These are phyloP conservation scores for Boletus fagicola DNA, from an alignment of 768 basidiomycete species.

Conservation along the genomic window DNA sequence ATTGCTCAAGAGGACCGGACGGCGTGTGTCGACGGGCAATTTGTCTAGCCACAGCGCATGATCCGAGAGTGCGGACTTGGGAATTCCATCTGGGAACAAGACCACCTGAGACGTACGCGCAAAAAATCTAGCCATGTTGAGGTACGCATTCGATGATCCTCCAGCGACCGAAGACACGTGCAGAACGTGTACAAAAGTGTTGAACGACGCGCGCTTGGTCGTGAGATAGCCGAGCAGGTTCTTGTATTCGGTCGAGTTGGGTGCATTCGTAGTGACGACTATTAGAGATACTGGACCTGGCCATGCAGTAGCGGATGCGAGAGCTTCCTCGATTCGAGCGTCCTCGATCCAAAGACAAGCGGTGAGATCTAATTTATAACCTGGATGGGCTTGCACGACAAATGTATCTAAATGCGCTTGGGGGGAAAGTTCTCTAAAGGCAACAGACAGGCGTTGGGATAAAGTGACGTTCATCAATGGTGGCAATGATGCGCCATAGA, in stretches of 20 bases:
- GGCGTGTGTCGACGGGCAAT: constrained; percentile 8
- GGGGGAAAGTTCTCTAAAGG: constrained; percentile 31
- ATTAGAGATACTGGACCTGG: constrained; percentile 51
- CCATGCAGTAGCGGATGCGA: constrained; percentile 43
- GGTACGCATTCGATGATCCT: constrained; percentile 48
- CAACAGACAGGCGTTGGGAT: constrained; percentile 36
- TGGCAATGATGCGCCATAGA: constrained; percentile 9
- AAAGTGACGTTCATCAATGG: constrained; percentile 31
- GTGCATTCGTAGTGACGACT: constrained; percentile 38
- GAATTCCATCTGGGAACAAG: constrained; percentile 51
- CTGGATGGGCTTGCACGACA: constrained; percentile 26
- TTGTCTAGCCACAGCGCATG: constrained; percentile 19
- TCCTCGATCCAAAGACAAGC: constrained; percentile 54
- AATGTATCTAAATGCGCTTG: constrained; percentile 37
- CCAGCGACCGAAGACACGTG: constrained; percentile 39
- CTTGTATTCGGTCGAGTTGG: constrained; percentile 26
- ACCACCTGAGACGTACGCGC: constrained; percentile 46
- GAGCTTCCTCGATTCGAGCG: constrained; percentile 32
- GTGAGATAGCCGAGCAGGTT: constrained; percentile 18
- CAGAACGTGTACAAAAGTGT: constrained; percentile 48
- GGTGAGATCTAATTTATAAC: constrained; percentile 27
- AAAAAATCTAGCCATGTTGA: constrained; percentile 65
- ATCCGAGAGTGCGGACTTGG: constrained; percentile 14
- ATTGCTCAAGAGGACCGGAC: constrained; percentile 32
- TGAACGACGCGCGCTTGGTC: constrained; percentile 10